Conservation (phyloP, 2,329 filamentous ascomycete genomes). For the Hysterium pulicare region DNA sequence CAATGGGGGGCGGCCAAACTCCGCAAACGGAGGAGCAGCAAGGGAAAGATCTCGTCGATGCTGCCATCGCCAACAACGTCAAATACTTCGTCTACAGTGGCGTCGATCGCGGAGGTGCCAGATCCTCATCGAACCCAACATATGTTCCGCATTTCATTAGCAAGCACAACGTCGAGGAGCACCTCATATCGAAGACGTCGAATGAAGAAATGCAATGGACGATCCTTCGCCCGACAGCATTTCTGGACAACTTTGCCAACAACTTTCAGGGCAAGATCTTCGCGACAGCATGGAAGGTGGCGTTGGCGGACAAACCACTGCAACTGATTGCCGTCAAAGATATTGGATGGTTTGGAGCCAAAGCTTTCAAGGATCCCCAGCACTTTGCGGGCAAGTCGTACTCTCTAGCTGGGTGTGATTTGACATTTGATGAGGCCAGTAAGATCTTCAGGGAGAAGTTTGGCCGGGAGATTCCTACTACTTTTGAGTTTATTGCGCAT, state of each 20-base stretch:
- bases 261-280: constrained; percentile 42
- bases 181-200: constrained; percentile 46
- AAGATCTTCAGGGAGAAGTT: constrained; percentile 43
- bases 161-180: constrained; percentile 59
- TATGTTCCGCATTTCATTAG: constrained; percentile 58
- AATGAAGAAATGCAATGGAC: constrained; percentile 51
- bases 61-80: constrained; percentile 26
- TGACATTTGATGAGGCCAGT: constrained; percentile 41
- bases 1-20: constrained; percentile 22
- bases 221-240: constrained; percentile 55
- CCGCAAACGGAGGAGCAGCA: constrained; percentile 29
- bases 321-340: constrained; percentile 36
- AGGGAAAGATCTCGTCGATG: constrained; percentile 37
- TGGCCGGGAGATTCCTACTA: constrained; percentile 40
- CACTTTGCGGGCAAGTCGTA: constrained; percentile 40
- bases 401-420: constrained; percentile 49
- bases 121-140: constrained; percentile 50
- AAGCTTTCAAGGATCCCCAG: constrained; percentile 43
- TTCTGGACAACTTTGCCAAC: constrained; percentile 53
- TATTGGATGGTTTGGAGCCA: constrained; percentile 48
- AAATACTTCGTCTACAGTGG: constrained; percentile 38
- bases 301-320: constrained; percentile 30
- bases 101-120: constrained; percentile 35
- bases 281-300: constrained; percentile 33
- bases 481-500: constrained; percentile 33